Conservation (phyloP, 805 yeast genomes). For the Wickerhamiella musiphila region DNA sequence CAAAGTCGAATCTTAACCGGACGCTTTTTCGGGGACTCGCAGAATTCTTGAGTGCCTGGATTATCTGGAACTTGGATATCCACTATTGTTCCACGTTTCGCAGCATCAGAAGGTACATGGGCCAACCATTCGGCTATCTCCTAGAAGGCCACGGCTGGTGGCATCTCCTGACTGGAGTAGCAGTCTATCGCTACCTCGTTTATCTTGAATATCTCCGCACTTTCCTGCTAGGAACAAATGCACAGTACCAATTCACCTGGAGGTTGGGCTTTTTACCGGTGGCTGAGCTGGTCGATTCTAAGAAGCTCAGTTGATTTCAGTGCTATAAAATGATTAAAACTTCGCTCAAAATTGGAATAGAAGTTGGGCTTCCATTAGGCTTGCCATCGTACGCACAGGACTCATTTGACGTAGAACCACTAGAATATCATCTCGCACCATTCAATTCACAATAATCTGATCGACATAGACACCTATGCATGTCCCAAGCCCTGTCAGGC, state of each 20-base stretch:
- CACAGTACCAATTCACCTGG: slow-evolving; percentile 41
- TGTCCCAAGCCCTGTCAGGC: no score
- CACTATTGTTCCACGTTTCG: slow-evolving; percentile 52
- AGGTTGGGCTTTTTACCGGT: slow-evolving; percentile 32
- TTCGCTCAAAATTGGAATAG: no score
- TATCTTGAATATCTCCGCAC: slow-evolving; percentile 61
- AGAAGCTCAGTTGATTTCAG: neutral
- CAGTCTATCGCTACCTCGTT: slow-evolving; percentile 71
- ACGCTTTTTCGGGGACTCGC: slow-evolving; percentile 44
- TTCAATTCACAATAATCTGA: no score
- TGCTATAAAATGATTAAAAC: slow-evolving; percentile 3
- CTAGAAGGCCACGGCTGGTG: slow-evolving; percentile 96
- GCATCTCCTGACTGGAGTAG: slow-evolving; percentile 58
- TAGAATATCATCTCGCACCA: no score
- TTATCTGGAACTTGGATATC: slow-evolving; percentile 80
- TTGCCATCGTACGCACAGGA: no score
- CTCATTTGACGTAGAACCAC: no score
- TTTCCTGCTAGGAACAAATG: slow-evolving; percentile 40
- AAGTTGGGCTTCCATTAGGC: no score
- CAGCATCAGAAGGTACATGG: slow-evolving; percentile 40
- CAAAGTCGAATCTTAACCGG: slow-evolving; percentile 32
- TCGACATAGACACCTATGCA: no score
- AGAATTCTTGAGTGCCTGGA: slow-evolving; percentile 55
- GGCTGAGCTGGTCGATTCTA: slow-evolving; percentile 5
- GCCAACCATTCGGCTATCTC: slow-evolving; percentile 72